Base-by-base conservation (phyloP, 129 eudicot genomes). In the Solidago caesia region DNA sequence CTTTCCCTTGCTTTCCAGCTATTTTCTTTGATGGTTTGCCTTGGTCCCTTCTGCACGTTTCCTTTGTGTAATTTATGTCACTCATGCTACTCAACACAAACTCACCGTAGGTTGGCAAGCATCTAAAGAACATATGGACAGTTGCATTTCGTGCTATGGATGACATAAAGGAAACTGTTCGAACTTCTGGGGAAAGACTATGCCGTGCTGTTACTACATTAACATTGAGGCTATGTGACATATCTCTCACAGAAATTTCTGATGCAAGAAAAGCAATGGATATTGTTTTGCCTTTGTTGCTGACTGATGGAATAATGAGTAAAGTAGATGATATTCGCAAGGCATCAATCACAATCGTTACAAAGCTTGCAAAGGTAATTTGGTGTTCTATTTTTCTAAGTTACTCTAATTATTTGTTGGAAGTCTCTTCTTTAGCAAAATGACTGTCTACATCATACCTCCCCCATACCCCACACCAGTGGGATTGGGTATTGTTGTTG, bases 91-190 rank as follows among this genome's bases (percentile, higher is more conserved):
- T 73, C 6, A 52, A 68, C 49, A 58, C 72, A 41, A 59, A 61
- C 42, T 44, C 26, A 29, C 2, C 82, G 56, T 79, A 94, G 98
- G 91, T 94, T 63, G 93, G 84, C 65, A 90, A 90, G 79, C 87
- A 90, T 82, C 84, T 94, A 68, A 91, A 77, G 71, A 88, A 77
- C 79, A 82, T 94, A 68, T 94, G 98, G 98, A 81, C 71, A 21
- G 93, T 88, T 80, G 91, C 97, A 74, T 90, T 90, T 67, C 96
- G 98, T 75, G 97, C 98, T 21, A 88, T 90, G 97, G 98, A 94
- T 90, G 98, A 90, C 82, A 87, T 94, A 83, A 94, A 94, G 81
- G 98, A 94, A 81, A 90, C 97, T 58, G 98, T 94, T 72, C 81
- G 98, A 65, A 90, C 64, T 65, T 82, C 97, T 64, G 98, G 98